Conservation (phyloP, 495 filamentous ascomycete genomes). For the Penicillium steckii region DNA sequence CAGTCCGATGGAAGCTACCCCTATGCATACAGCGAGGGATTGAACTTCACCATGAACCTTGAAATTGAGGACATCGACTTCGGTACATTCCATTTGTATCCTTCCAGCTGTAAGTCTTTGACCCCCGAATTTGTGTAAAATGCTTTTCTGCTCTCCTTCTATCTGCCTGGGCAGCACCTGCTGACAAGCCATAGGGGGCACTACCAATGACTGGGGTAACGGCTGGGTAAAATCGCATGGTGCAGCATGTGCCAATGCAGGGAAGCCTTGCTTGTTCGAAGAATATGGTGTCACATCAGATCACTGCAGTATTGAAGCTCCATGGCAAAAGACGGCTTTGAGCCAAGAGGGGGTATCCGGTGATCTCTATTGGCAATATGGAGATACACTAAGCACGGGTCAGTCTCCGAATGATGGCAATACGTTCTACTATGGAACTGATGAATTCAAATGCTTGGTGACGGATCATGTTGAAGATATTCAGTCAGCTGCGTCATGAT, state of each 20-base stretch:
- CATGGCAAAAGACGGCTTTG: conserved; percentile 59
- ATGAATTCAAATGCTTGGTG: conserved; percentile 55
- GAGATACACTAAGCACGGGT: conserved; percentile 53
- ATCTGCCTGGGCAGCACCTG: conserved; percentile 17
- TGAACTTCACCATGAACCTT: conserved; percentile 63
- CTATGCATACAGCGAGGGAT: conserved; percentile 57
- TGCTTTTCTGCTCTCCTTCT: too few relatives aligned
- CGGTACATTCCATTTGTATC: conserved; percentile 67
- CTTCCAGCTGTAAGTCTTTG: conserved; percentile 48
- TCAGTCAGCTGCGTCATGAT: too few relatives aligned
- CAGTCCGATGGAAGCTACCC: conserved; percentile 55
- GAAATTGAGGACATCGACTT: conserved; percentile 60
- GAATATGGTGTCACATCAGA: conserved; percentile 59
- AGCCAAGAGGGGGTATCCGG: conserved; percentile 49
- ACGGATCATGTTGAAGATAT: conserved; percentile 57
- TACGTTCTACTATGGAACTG: conserved; percentile 57
- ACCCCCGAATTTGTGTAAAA: too few relatives aligned
- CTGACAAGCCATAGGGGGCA: conserved; percentile 32
- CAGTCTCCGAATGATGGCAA: conserved; percentile 61
- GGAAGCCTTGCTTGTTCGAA: conserved; percentile 68
- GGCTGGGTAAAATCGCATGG: conserved; percentile 64
- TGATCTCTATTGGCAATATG: conserved; percentile 69
- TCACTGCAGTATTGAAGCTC: conserved; percentile 44
- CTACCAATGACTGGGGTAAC: conserved; percentile 43
- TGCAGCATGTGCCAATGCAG: conserved; percentile 48